phyloP scores from a whole-genome alignment of 2,329 filamentous ascomycete species.

The Remersonia thermophila region DNA sequence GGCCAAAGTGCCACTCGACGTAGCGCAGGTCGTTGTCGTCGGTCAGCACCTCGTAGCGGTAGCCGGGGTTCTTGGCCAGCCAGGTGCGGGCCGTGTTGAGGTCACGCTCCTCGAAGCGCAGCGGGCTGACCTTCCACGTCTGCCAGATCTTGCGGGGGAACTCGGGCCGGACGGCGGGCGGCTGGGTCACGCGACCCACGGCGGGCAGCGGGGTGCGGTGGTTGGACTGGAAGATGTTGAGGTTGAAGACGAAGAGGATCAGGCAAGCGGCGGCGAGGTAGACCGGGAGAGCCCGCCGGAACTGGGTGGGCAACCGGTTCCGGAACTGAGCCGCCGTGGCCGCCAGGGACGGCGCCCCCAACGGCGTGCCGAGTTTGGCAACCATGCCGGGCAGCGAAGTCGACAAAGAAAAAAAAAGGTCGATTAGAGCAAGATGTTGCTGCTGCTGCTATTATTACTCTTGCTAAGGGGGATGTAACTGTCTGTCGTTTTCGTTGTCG shows the following conservation, averaged over 20 bases:
- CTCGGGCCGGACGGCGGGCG: constrained; percentile 12
- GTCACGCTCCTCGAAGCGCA: constrained; percentile 54
- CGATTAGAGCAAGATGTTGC: constrained; percentile 6
- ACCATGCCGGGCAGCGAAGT: constrained; percentile 15
- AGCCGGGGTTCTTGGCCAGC: constrained; percentile 52
- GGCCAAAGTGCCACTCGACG: constrained; percentile 55
- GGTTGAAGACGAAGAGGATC: constrained; percentile 34
- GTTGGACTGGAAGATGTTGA: constrained; percentile 26
- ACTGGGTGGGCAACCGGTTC: constrained; percentile 33
- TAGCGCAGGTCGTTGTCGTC: constrained; percentile 56
- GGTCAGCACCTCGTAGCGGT: constrained; percentile 57
- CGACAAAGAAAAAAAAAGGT: constrained; percentile 2
- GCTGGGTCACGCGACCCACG: background rate
- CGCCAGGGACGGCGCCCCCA: constrained; percentile 27
- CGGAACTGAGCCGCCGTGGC: constrained; percentile 26
- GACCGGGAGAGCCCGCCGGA: constrained; percentile 34
- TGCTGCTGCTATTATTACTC: too few relatives aligned
- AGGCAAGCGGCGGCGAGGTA: constrained; percentile 32
- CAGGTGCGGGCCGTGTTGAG: constrained; percentile 49
- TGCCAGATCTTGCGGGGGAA: constrained; percentile 66
- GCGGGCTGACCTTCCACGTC: constrained; percentile 59
- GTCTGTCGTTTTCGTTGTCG: too few relatives aligned
- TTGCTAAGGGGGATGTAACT: too few relatives aligned
- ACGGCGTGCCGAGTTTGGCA: constrained; percentile 20
- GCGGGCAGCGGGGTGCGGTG: constrained; percentile 7